Percentiles rank a stretch among this genome's conserved stretches.
phyloP scores from a whole-genome alignment of 306 rosid genomes.

The Cicer chorassanicum region DNA sequence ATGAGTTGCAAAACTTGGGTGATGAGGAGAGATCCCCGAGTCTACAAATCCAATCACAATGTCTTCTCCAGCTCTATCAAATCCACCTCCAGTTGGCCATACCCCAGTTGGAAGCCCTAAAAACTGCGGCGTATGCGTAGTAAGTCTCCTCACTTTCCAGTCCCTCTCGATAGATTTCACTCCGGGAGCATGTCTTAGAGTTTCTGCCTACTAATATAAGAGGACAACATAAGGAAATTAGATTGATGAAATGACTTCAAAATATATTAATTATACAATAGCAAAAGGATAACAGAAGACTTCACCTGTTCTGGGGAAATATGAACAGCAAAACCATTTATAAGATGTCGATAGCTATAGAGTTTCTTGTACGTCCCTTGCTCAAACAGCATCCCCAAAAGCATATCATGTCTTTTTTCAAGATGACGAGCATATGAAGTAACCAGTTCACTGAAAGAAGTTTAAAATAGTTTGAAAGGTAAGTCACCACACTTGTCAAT shows the following conservation, averaged over 20 bases:
- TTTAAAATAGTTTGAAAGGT: slow-evolving; percentile 33
- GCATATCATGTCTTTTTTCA: slow-evolving; percentile 88
- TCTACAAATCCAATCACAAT: slow-evolving; percentile 97
- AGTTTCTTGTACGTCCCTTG: slow-evolving; percentile 80
- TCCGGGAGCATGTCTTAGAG: slow-evolving; percentile 78
- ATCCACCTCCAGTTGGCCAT: slow-evolving; percentile 99
- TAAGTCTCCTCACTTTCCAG: slow-evolving; percentile 92
- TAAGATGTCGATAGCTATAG: slow-evolving; percentile 91
- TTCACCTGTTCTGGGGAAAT: slow-evolving; percentile 92
- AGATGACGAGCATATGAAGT: slow-evolving; percentile 89
- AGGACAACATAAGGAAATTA: slow-evolving; percentile 50
- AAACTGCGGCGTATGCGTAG: slow-evolving; percentile 97
- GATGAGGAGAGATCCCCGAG: slow-evolving; percentile 91
- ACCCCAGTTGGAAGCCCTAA: slow-evolving; percentile 99
- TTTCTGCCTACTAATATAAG: slow-evolving; percentile 94
- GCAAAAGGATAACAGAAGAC: slow-evolving; percentile 48
- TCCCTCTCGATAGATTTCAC: slow-evolving; percentile 92
- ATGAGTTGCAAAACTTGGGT: slow-evolving; percentile 85
- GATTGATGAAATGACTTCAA: slow-evolving; percentile 44
- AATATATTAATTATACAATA: slow-evolving; percentile 20
- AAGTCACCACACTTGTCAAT: slow-evolving; percentile 35
- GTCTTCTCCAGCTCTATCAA: slow-evolving; percentile 96
- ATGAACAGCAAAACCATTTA: slow-evolving; percentile 97
- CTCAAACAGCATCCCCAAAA: slow-evolving; percentile 87
- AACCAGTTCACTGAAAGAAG: slow-evolving; percentile 74